Conservation (phyloP, 192 early-diverging fungal genomes). For the Mortierella antarctica region DNA sequence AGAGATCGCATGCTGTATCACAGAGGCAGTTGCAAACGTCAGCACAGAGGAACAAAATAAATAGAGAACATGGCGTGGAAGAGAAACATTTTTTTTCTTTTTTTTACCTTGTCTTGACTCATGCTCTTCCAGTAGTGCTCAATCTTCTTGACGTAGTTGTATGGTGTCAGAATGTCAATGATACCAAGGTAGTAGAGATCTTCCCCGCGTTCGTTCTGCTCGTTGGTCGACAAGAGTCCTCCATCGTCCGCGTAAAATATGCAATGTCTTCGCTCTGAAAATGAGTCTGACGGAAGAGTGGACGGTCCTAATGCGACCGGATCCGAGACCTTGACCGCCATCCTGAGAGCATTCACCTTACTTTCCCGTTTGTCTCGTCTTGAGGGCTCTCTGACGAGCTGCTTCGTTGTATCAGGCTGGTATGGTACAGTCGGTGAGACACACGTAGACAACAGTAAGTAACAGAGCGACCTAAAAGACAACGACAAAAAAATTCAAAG, state of each 20-base stretch:
- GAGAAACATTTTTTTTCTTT: neutral
- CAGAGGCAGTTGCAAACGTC: neutral
- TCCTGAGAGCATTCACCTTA: constrained; percentile 64
- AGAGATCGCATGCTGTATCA: constrained; percentile 74
- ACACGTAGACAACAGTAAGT: neutral
- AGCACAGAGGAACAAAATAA: constrained; percentile 9
- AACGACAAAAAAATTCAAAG: neutral
- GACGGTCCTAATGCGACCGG: constrained; percentile 68
- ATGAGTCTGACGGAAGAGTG: constrained; percentile 63
- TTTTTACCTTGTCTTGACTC: constrained; percentile 75
- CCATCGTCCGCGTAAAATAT: constrained; percentile 93
- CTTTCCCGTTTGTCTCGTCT: constrained; percentile 61
- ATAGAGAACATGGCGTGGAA: neutral
- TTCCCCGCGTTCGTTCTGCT: constrained; percentile 71
- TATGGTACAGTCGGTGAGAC: neutral
- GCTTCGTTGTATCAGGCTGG: constrained; percentile 60
- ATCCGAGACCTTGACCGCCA: constrained; percentile 68
- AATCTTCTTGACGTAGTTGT: constrained; percentile 86
- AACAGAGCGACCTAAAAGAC: neutral
- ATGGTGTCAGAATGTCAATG: constrained; percentile 98
- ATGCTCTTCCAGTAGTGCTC: constrained; percentile 93
- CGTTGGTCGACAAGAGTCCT: constrained; percentile 84
- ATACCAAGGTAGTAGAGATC: constrained; percentile 95
- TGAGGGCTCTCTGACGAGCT: constrained; percentile 56
- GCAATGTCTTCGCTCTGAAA: constrained; percentile 75